phyloP scores from a whole-genome alignment of 164 flowering plant genomes.

The Warburgia ugandensis region DNA sequence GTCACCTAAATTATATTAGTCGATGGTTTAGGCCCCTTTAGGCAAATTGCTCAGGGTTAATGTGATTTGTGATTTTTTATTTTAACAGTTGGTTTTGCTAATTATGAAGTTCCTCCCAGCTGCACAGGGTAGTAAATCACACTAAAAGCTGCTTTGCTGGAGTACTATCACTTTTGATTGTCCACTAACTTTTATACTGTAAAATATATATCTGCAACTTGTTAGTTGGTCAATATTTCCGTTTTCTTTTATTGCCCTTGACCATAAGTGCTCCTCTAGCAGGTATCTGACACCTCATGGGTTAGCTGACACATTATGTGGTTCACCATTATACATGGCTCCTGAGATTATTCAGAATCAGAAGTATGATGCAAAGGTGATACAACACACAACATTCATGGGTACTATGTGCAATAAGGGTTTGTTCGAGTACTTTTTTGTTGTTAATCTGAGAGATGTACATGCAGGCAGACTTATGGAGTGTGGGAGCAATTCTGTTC shows the following conservation, averaged over 20 bases:
- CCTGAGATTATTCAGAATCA: slow-evolving; percentile 53
- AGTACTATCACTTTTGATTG: too few species aligned
- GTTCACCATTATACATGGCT: slow-evolving; percentile 71
- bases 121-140: too few species aligned
- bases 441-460: not conserved
- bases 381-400: not conserved
- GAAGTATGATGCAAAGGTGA: slow-evolving; percentile 63
- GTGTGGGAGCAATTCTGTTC: slow-evolving; percentile 57
- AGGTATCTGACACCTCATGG: slow-evolving; percentile 46
- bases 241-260: not conserved
- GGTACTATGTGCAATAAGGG: not conserved
- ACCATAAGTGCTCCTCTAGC: not conserved
- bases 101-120: too few species aligned
- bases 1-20: too few species aligned
- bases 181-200: not conserved
- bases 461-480: slow-evolving; percentile 67
- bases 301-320: slow-evolving; percentile 57
- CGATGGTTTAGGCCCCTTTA: too few species aligned
- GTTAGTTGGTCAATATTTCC: not conserved
- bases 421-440: slow-evolving; percentile 1
- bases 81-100: too few species aligned
- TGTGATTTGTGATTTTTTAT: too few species aligned
- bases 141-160: too few species aligned
- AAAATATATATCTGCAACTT: not conserved
- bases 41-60: too few species aligned